These are phyloP conservation scores for Calonectria montana DNA, from an alignment of 2,329 filamentous ascomycete species.

Conservation along the genomic window DNA sequence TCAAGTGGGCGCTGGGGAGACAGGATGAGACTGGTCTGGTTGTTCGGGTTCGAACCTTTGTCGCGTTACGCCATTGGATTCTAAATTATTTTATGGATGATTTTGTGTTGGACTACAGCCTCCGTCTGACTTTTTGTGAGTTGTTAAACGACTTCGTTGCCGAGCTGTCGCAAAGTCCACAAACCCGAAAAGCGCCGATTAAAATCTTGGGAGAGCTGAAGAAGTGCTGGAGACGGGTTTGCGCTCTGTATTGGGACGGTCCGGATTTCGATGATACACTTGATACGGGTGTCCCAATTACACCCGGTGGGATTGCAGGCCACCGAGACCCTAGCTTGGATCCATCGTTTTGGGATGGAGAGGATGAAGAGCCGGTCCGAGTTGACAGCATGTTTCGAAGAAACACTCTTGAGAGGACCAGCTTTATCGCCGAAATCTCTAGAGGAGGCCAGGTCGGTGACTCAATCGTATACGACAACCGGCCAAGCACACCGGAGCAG, in stretches of 20 bases:
- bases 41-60: conserved; percentile 95
- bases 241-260: conserved; percentile 88
- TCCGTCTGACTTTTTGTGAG: conserved; percentile 83
- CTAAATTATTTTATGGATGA: conserved; percentile 98
- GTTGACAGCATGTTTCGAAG: conserved; percentile 54
- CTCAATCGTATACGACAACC: conserved; percentile 56
- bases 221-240: conserved; percentile 95
- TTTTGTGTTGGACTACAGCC: conserved; percentile 80
- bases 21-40: conserved; percentile 89
- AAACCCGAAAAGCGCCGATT: conserved; percentile 66
- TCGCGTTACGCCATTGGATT: conserved; percentile 96
- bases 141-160: conserved; percentile 78
- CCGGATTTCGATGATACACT: conserved; percentile 73
- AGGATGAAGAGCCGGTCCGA: conserved; percentile 57
- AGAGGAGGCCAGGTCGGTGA: conserved; percentile 59
- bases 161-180: conserved; percentile 61
- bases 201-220: conserved; percentile 96
- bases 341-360: conserved; percentile 64
- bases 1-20: conserved; percentile 87
- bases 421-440: conserved; percentile 60
- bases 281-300: conserved; percentile 73
- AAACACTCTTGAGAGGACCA: conserved; percentile 43
- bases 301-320: conserved; percentile 79
- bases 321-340: conserved; percentile 66
- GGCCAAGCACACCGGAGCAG: conserved; percentile 61